These are phyloP conservation scores for Oryza coarctata DNA, from an alignment of 176 grass and related monocot species.

Conservation along the genomic window DNA sequence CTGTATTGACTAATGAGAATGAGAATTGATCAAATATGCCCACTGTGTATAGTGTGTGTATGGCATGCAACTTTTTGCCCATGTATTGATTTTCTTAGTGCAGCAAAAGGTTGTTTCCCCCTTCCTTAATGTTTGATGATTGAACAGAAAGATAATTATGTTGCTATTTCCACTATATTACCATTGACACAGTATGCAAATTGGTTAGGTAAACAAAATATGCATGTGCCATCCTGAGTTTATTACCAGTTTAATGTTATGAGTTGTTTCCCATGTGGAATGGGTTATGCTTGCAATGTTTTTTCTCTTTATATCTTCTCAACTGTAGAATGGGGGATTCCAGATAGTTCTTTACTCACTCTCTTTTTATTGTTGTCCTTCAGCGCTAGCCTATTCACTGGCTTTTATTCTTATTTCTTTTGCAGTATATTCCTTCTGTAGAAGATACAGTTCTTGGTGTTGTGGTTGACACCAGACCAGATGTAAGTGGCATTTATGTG, in stretches of 20 bases:
- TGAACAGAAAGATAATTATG: not conserved
- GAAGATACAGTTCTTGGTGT: conserved; percentile 79
- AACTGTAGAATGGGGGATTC: not conserved
- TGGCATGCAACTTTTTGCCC: no score
- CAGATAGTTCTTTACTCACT: not conserved
- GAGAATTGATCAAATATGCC: conserved; percentile 5
- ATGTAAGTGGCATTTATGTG: conserved; percentile 63
- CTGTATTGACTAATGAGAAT: not conserved
- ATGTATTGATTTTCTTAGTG: not conserved
- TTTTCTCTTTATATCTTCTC: not conserved
- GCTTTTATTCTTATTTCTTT: conserved; percentile 26
- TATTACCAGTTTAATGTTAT: not conserved
- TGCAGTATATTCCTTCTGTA: conserved; percentile 69
- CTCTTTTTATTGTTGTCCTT: not conserved
- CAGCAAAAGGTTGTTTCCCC: not conserved
- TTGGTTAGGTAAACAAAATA: conserved; percentile 12
- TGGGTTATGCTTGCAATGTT: conserved; percentile 2
- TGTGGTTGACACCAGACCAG: conserved; percentile 83
- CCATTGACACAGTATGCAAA: not conserved
- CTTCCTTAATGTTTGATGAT: not conserved
- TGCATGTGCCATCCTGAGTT: not conserved
- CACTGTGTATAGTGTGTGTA: not conserved
- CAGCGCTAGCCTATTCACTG: conserved; percentile 3
- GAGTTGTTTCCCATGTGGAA: not conserved
- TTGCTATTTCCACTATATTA: conserved; percentile 19